Conservation (phyloP, 805 yeast species). For the Hanseniaspora taiwanica region DNA sequence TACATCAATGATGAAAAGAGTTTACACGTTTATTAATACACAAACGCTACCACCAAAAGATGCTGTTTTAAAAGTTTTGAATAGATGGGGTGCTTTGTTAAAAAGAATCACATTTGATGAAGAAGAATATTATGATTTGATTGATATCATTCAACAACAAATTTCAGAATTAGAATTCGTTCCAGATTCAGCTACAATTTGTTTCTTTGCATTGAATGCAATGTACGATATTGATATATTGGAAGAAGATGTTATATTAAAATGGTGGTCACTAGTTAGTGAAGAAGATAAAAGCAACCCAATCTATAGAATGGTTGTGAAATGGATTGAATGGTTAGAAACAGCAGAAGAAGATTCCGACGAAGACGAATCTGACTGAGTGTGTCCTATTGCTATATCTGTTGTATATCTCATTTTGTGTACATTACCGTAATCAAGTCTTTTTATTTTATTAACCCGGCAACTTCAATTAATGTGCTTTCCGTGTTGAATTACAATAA, state of each 20-base stretch:
- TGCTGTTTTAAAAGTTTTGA: conserved; percentile 65
- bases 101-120: conserved; percentile 73
- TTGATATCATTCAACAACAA: conserved; percentile 28
- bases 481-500: too few relatives aligned
- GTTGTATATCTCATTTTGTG: too few relatives aligned
- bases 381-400: too few relatives aligned
- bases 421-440: too few relatives aligned
- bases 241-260: conserved; percentile 65
- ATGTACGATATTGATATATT: conserved; percentile 73
- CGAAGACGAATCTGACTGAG: conserved; percentile 21
- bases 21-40: conserved; percentile 62
- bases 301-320: conserved; percentile 44
- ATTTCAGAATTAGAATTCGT: conserved; percentile 13
- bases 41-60: conserved; percentile 63
- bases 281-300: conserved; percentile 29
- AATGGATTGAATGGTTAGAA: conserved; percentile 78
- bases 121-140: conserved; percentile 67
- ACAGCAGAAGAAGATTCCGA: conserved; percentile 60
- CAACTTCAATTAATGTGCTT: too few relatives aligned
- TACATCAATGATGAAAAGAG: conserved; percentile 54
- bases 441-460: too few relatives aligned
- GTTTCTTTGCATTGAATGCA: conserved; percentile 33
- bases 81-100: conserved; percentile 71
- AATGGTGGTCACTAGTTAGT: conserved; percentile 58
- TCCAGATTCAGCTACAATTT: conserved; percentile 20